phyloP scores from a whole-genome alignment of 2,329 filamentous ascomycete species.

The Boeremia exigua region DNA sequence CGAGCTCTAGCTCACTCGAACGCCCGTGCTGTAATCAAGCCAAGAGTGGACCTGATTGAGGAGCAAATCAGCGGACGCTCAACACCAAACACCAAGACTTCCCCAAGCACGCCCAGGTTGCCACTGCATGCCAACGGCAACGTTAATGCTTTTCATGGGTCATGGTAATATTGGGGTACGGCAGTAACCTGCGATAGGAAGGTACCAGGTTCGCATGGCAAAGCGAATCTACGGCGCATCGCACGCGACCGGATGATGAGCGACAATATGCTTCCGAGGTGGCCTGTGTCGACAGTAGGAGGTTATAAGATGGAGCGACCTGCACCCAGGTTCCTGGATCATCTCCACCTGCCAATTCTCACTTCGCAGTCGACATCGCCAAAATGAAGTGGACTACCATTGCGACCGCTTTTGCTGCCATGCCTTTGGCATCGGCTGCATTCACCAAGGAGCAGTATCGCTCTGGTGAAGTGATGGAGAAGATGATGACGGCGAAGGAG shows the following conservation, averaged over 20 bases:
- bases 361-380: conserved; percentile 28
- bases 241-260: conserved; percentile 21
- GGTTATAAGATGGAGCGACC: conserved; percentile 23
- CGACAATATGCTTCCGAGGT: conserved; percentile 6
- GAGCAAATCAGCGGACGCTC: conserved; percentile 21
- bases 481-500: conserved; percentile 46
- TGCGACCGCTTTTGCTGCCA: conserved; percentile 33
- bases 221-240: conserved; percentile 22
- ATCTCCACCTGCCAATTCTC: conserved; percentile 30
- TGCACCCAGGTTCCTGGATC: conserved; percentile 21
- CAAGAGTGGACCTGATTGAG: conserved; percentile 20
- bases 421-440: conserved; percentile 41
- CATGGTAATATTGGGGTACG: conserved; percentile 42
- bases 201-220: conserved; percentile 25
- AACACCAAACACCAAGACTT: conserved; percentile 21
- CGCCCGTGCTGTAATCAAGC: conserved; percentile 18
- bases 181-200: conserved; percentile 42
- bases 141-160: conserved; percentile 26
- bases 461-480: conserved; percentile 42
- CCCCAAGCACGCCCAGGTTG: conserved; percentile 27
- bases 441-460: conserved; percentile 40
- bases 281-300: background rate
- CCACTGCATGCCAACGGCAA: conserved; percentile 21
- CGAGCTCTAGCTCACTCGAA: conserved; percentile 22
- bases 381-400: conserved; percentile 45